Conservation (phyloP, 305 asterid species). For the Ajuga reptans region DNA sequence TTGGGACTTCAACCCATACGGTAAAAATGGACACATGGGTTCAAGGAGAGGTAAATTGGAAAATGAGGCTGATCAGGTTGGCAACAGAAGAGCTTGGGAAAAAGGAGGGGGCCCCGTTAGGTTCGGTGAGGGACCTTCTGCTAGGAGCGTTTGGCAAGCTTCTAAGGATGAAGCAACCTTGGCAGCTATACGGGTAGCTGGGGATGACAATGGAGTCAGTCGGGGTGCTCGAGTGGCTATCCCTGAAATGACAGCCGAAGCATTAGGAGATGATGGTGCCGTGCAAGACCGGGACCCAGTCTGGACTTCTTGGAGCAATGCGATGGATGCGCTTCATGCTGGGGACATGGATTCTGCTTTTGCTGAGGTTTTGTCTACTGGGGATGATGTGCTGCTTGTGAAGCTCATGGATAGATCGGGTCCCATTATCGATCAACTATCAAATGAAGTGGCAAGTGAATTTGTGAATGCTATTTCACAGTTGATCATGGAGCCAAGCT, state of each 20-base stretch:
- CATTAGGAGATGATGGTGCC: slow-evolving; percentile 55
- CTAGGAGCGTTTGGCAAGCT: slow-evolving; percentile 99
- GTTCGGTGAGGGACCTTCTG: slow-evolving; percentile 99
- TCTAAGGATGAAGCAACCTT: slow-evolving; percentile 96
- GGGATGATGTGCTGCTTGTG: slow-evolving; percentile 78
- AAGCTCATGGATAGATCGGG: slow-evolving; percentile 96
- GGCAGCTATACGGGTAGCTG: slow-evolving; percentile 96
- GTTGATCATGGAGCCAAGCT: slow-evolving; percentile 65
- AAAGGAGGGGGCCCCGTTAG: slow-evolving; percentile 68
- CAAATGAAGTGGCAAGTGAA: slow-evolving; percentile 69
- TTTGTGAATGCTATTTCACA: slow-evolving; percentile 70
- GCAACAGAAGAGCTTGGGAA: slow-evolving; percentile 75
- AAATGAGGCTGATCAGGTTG: slow-evolving; percentile 52
- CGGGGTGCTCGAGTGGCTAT: slow-evolving; percentile 70
- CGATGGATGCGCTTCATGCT: slow-evolving; percentile 82
- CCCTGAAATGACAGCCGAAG: slow-evolving; percentile 76
- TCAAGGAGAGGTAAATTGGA: slow-evolving; percentile 71
- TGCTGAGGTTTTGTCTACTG: slow-evolving; percentile 75
- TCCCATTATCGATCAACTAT: slow-evolving; percentile 77
- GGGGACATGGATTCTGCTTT: slow-evolving; percentile 86
- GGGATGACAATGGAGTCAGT: slow-evolving; percentile 71
- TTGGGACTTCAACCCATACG: slow-evolving; percentile 60
- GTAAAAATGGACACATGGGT: slow-evolving; percentile 61
- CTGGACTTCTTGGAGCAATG: slow-evolving; percentile 90
- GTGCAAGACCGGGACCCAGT: slow-evolving; percentile 71